These are phyloP conservation scores for Fusarium odoratissimum DNA, from an alignment of 2,329 filamentous ascomycete genomes.

Conservation along the genomic window DNA sequence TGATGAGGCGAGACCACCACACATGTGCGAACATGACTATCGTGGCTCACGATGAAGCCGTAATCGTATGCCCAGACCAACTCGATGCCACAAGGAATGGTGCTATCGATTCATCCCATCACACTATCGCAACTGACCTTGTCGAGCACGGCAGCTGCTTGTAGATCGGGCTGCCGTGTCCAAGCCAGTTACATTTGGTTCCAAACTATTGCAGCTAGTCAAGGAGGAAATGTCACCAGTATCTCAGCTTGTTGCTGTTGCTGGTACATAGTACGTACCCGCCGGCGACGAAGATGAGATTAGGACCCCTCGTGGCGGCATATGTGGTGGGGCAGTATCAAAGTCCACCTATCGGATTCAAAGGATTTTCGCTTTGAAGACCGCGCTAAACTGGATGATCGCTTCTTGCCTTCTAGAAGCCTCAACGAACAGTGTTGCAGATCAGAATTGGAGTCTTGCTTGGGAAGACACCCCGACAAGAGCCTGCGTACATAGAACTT, in stretches of 20 bases:
- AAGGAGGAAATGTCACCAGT: conserved; percentile 11
- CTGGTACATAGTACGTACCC: not conserved
- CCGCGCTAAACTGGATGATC: conserved; percentile 22
- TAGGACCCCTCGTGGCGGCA: conserved; percentile 43
- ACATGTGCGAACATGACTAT: not conserved
- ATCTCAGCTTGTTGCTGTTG: conserved; percentile 13
- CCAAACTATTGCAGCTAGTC: conserved; percentile 15
- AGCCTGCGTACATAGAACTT: not conserved
- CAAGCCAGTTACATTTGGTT: conserved; percentile 16
- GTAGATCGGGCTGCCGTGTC: conserved; percentile 20
- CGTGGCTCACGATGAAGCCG: conserved; percentile 21
- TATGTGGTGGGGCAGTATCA: conserved; percentile 26
- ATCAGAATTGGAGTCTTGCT: conserved; percentile 24
- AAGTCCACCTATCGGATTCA: conserved; percentile 45
- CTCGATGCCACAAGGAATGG: conserved; percentile 12
- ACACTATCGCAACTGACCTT: conserved; percentile 17
- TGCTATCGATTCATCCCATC: conserved; percentile 31
- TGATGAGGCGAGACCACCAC: conserved; percentile 20
- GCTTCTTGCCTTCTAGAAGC: conserved; percentile 43
- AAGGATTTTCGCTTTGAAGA: conserved; percentile 5
- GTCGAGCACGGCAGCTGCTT: conserved; percentile 13
- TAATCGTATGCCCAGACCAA: conserved; percentile 35
- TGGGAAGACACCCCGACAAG: not conserved
- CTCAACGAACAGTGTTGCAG: conserved; percentile 37
- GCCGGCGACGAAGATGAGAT: conserved; percentile 31